phyloP scores from a whole-genome alignment of 1,284 basidiomycete species.

The Jaminaea rosea region DNA sequence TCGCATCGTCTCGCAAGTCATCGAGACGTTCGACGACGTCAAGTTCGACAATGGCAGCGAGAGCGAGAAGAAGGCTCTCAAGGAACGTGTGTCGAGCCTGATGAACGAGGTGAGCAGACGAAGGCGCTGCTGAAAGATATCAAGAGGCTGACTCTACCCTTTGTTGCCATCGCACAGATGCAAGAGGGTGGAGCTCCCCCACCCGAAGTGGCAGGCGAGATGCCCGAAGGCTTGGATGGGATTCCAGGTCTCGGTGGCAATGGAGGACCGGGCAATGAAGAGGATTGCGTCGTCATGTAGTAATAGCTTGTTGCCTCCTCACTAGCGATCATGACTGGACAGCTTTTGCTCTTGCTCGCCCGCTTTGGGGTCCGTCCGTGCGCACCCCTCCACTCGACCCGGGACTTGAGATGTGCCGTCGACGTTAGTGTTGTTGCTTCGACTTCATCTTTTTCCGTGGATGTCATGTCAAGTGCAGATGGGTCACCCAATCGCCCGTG shows the following conservation, averaged over 20 bases:
- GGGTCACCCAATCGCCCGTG: too few relatives aligned
- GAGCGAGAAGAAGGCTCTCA: conserved; percentile 57
- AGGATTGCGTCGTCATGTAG: conserved; percentile 40
- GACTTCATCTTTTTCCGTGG: too few relatives aligned
- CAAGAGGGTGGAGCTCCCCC: conserved; percentile 80
- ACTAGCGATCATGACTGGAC: too few relatives aligned
- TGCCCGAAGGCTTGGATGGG: conserved; percentile 59
- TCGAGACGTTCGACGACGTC: conserved; percentile 65
- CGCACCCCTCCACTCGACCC: too few relatives aligned
- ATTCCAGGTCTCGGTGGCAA: conserved; percentile 26
- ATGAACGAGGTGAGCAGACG: conserved; percentile 62
- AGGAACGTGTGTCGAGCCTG: conserved; percentile 57
- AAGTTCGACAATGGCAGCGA: conserved; percentile 34
- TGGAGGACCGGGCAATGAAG: conserved; percentile 8
- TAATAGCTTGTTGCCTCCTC: too few relatives aligned
- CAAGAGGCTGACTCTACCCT: conserved; percentile 2
- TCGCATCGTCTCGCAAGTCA: conserved; percentile 58
- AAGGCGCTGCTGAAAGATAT: conserved; percentile 5
- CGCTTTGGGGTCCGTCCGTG: too few relatives aligned
- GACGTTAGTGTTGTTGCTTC: too few relatives aligned
- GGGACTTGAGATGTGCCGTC: too few relatives aligned
- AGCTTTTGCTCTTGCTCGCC: too few relatives aligned
- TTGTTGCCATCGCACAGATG: conserved; percentile 55
- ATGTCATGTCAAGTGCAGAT: too few relatives aligned
- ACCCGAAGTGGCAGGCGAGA: conserved; percentile 77